These are phyloP conservation scores for Metarhizium sp. DNA, from an alignment of 2,329 filamentous ascomycete species.

Conservation along the genomic window DNA sequence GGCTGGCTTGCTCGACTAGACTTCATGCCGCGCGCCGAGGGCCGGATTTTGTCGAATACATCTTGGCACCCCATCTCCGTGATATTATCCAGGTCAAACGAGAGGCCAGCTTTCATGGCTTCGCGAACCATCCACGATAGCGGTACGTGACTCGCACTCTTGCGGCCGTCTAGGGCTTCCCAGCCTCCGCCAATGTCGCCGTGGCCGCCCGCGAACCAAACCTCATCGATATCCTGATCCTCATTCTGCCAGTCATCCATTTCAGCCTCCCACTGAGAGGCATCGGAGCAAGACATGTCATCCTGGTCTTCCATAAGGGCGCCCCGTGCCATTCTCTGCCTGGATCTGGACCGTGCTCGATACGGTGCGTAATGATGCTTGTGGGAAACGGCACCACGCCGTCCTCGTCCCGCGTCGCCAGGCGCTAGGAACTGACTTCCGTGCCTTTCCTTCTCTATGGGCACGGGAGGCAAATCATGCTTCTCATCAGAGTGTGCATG, in stretches of 20 bases:
- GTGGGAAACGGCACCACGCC: slow-evolving; percentile 9
- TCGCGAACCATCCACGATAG: slow-evolving; percentile 61
- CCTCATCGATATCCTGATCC: slow-evolving; percentile 66
- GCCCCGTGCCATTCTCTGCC: slow-evolving; percentile 16
- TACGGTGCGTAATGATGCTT: slow-evolving; percentile 27
- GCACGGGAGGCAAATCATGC: not conserved
- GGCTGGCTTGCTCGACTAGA: slow-evolving; percentile 7
- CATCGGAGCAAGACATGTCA: slow-evolving; percentile 21
- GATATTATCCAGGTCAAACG: slow-evolving; percentile 61
- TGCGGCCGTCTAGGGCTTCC: slow-evolving; percentile 45
- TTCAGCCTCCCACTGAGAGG: slow-evolving; percentile 16
- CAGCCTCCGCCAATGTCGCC: slow-evolving; percentile 73
- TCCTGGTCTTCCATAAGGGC: slow-evolving; percentile 13
- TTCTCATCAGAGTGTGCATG: not conserved
- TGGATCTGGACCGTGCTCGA: slow-evolving; percentile 28
- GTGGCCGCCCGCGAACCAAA: slow-evolving; percentile 74
- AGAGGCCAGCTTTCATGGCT: slow-evolving; percentile 53
- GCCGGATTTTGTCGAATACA: slow-evolving; percentile 7
- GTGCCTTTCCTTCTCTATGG: not conserved
- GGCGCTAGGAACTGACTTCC: slow-evolving; percentile 9
- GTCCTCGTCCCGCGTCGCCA: slow-evolving; percentile 5
- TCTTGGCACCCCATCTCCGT: slow-evolving; percentile 50
- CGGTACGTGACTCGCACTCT: slow-evolving; percentile 58
- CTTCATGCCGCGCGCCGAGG: not conserved
- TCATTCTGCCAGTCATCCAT: slow-evolving; percentile 35